phyloP scores from a whole-genome alignment of 805 yeast genomes.

The Lipomyces anomalus region DNA sequence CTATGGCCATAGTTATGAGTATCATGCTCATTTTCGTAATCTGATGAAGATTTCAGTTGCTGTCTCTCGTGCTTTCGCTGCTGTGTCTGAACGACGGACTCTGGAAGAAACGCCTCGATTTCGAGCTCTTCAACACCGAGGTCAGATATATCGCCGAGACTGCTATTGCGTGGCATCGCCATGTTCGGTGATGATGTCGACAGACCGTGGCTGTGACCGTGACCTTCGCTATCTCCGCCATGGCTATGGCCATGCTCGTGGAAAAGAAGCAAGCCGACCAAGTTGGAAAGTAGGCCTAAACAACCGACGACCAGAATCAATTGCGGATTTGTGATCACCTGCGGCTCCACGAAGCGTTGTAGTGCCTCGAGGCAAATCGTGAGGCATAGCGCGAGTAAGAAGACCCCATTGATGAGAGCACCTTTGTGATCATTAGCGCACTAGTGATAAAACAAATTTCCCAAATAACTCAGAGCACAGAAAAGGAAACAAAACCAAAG shows the following conservation, averaged over 20 bases:
- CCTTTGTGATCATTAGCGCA: slow-evolving; percentile 33
- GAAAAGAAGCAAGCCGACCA: slow-evolving; percentile 78
- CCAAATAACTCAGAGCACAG: too few relatives aligned
- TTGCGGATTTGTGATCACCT: slow-evolving; percentile 71
- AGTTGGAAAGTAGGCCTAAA: slow-evolving; percentile 76
- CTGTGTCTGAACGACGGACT: slow-evolving; percentile 17
- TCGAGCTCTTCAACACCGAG: slow-evolving; percentile 5
- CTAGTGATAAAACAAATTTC: neutral
- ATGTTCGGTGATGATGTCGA: neutral
- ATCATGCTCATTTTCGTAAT: too few relatives aligned
- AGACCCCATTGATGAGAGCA: slow-evolving; percentile 90
- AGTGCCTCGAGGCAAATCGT: slow-evolving; percentile 89
- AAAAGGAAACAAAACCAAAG: too few relatives aligned
- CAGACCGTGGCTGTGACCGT: slow-evolving; percentile 35
- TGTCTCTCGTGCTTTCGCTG: slow-evolving; percentile 9
- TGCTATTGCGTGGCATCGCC: neutral
- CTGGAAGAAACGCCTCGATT: slow-evolving; percentile 18
- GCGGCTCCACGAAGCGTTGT: slow-evolving; percentile 80
- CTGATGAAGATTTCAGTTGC: neutral
- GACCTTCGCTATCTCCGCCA: slow-evolving; percentile 41
- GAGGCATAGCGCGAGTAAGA: slow-evolving; percentile 83
- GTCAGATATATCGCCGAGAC: neutral
- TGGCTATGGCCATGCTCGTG: slow-evolving; percentile 77
- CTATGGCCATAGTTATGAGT: slow-evolving; percentile 9
- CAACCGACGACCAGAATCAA: slow-evolving; percentile 75